Evolutionary conservation across 2,329 filamentous ascomycete genomes (phyloP).

Genomic region (Gremmenia infestans): DNA sequence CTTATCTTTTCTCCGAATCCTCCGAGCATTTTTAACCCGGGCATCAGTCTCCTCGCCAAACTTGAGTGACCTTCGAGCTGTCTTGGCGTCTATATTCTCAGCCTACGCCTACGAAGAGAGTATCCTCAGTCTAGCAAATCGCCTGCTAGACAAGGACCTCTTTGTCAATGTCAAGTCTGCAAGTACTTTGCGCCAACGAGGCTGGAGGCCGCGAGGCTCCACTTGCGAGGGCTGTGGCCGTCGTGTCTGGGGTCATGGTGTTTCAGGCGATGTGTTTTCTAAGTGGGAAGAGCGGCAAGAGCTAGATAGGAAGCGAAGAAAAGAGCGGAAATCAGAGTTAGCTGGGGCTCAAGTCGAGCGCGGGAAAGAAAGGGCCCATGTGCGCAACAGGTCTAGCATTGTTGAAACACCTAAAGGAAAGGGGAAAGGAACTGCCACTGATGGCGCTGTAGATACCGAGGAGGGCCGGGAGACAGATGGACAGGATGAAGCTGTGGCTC

Average conservation of each 20-base stretch:
- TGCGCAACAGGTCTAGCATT: constrained; percentile 22
- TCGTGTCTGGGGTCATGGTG: constrained; percentile 84
- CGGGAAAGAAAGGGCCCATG: constrained; percentile 38
- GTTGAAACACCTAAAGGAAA: constrained; percentile 15
- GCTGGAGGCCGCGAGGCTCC: constrained; percentile 84
- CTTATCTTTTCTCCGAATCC: constrained; percentile 78
- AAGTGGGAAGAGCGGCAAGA: constrained; percentile 67
- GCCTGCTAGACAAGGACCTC: constrained; percentile 80
- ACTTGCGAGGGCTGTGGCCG: constrained; percentile 82
- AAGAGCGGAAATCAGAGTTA: constrained; percentile 30
- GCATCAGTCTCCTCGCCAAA: constrained; percentile 80
- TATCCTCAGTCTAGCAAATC: constrained; percentile 77
- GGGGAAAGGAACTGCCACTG: constrained; percentile 15
- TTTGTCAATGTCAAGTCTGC: constrained; percentile 79
- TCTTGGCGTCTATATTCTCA: constrained; percentile 85
- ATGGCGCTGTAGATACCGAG: constrained; percentile 33
- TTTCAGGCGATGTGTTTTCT: constrained; percentile 70
- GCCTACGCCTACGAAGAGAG: constrained; percentile 95
- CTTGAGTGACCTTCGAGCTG: constrained; percentile 77
- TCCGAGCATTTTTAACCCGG: constrained; percentile 81
- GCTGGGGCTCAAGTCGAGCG: constrained; percentile 31
- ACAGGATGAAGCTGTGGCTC: constrained; percentile 34
- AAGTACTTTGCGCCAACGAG: constrained; percentile 69
- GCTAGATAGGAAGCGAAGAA: constrained; percentile 39
- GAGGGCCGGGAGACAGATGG: constrained; percentile 30